Base-by-base conservation (phyloP, 495 filamentous ascomycete species). In the Tricharina praecox region DNA sequence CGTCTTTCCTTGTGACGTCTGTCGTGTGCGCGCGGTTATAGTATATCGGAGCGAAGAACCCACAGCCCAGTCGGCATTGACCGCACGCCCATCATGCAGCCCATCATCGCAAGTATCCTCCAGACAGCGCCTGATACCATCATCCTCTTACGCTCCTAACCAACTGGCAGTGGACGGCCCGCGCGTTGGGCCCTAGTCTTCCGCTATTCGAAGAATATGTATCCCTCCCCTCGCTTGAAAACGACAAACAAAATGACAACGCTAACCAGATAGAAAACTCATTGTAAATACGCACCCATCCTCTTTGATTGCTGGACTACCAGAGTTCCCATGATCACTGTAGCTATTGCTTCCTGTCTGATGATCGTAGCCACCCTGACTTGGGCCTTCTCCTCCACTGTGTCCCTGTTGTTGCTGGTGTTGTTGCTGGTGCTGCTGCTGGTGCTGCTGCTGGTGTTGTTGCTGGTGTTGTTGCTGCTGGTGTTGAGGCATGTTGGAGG, bases 251-350 rank as follows among this genome's bases (percentile, higher is more conserved):
- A 47, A n/a, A n/a, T n/a, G n/a, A n/a, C n/a, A n/a, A 47, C 7
- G 44, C 33, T 26, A 48, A 11, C 44, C 11, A 44, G 55, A 56
- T 41, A 57, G 46, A 49, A 56, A 56, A 54, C 55, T 49, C 50
- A 60, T 54, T 49, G 54, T 53, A 61, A 58, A 61, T 61, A 86
- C 92, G 94, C 80, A 97, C 90, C 90, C 90, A 63, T 97, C 90
- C 76, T 97, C 90, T 66, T 96, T 96, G 42, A 93, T 85, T 55
- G 84, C 78, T 66, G 59, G 82, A 59, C 63, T 77, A 59, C 60
- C 66, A 47, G 63, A 52, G 43, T 61, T 65, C n/a, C n/a, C n/a
- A 44, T 67, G 54, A 32, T 59, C 56, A 49, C 51, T 48, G 50
- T 59, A 59, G 37, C 55, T 55, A 42, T 48, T 48, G n/a, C 13